Evolutionary conservation across 2,329 filamentous ascomycete species (phyloP), one percentile per base, ranked within the genome.

Genomic region (Ophiostoma angusticollis): DNA sequence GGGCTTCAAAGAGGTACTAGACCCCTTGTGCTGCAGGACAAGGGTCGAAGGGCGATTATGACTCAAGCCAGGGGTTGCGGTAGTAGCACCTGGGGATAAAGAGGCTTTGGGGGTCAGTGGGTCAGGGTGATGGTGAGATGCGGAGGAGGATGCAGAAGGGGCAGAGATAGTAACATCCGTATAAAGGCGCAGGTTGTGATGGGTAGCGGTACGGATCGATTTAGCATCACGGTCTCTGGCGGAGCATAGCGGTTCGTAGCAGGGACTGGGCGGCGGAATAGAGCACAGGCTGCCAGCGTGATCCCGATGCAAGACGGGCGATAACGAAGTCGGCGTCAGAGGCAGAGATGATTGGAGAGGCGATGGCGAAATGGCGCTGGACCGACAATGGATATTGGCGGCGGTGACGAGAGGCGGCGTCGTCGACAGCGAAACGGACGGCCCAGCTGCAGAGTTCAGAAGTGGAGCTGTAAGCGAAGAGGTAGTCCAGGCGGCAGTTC

Each of bases 1-100:
- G 6, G 68, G 67, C 33, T 58, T 60, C n/a, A 74, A 53, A 23
- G 59, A 68, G 16, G 67, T 60, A 5, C 57, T 52, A 0, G 65
- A 67, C 9, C 57, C 49, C 44, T 63, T 61, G 46, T 57, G 60
- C 24, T 60, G 58, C 22, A 65, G 49, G 28, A 45, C 47, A 18
- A 49, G 39, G 6, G 45, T 38, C 12, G 46, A 46, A 16, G 52
- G 53, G 6, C 54, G 52, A 19, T 48, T 48, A 32, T 45, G 47
- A 46, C 41, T 46, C 31, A 45, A 49, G 28, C 31, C 27, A 12
- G 41, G 35, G 4, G 39, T 25, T 3, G 35, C 17, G 11, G 18
- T 22, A 8, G 23, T 11, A 3, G 34, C 19, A 11, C 29, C 30
- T 1, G 42, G 47, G 41, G 33, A 41, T 22, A 28, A 31, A 24